Evolutionary conservation across 805 yeast species (phyloP), one percentile per base, ranked within the genome.

Genomic region (Ogataea nonfermentans): DNA sequence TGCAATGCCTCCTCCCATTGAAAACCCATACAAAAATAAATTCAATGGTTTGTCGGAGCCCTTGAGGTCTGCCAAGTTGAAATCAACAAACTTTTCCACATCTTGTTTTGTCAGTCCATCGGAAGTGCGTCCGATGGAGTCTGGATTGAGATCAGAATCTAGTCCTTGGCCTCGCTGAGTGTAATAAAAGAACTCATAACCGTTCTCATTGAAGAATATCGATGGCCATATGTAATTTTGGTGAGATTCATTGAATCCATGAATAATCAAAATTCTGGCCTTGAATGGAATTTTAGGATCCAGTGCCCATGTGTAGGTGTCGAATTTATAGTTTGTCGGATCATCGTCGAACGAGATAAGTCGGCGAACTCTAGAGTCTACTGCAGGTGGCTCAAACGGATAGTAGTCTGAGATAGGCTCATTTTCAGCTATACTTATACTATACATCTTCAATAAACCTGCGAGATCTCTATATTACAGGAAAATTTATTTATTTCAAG

Each of bases 1-100:
- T 0, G 65, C 67, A 34, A 84, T 77, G 0, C 84, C 89, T 17
- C 90, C 90, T 39, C 95, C 95, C 90, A 84, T 83, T 9, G 89
- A 82, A 49, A 79, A 87, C 1, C 91, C 90, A 53, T 73, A 66
- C 30, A 84, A 53, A 49, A 67, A 71, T 16, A 82, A 47, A 43
- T 71, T 73, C 36, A 63, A 66, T 2, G 46, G 37, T n/a, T 44
- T 44, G 4, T 42, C 51, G 22, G 54, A 29, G n/a, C 51, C 12
- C 14, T 37, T 35, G 36, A 60, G 46, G 19, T 65, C 64, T 11
- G 69, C 66, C 16, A 70, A 51, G 35, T 71, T 71, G 30, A 56
- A 56, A 43, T 73, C 63, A 30, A 80, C 59, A 56, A 84, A 73
- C 52, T 66, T 73, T 37, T 79, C 76, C 49, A 84, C 64, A 55